Evolutionary conservation across 805 yeast species (phyloP).

Genomic region (Wickerhamomyces queroliae): DNA sequence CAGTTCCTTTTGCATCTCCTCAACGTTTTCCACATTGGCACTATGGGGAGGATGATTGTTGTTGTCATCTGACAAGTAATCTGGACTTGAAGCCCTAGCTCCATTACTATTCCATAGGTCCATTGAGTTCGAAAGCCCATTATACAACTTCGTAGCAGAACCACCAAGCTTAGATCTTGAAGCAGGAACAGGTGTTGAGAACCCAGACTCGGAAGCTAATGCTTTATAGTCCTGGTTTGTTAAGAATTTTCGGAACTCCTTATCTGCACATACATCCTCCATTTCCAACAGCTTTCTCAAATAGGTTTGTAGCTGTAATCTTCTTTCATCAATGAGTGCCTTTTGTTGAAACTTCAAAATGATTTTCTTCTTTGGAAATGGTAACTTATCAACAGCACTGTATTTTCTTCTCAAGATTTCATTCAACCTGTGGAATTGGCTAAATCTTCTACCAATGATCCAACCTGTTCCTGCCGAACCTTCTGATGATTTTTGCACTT

Average conservation of each 20-base stretch:
- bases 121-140: slow-evolving; percentile 13
- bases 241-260: slow-evolving; percentile 67
- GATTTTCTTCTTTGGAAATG: slow-evolving; percentile 46
- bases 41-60: slow-evolving; percentile 3
- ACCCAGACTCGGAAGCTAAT: background rate
- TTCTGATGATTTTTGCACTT: slow-evolving; percentile 52
- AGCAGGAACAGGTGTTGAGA: slow-evolving; percentile 3
- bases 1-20: slow-evolving; percentile 51
- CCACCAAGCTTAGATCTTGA: slow-evolving; percentile 10
- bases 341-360: slow-evolving; percentile 68
- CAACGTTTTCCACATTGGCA: slow-evolving; percentile 20
- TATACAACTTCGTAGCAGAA: slow-evolving; percentile 16
- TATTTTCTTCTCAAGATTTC: slow-evolving; percentile 52
- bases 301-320: slow-evolving; percentile 55
- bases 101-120: slow-evolving; percentile 8
- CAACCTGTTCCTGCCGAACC: slow-evolving; percentile 61
- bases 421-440: slow-evolving; percentile 73
- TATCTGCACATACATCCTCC: slow-evolving; percentile 69
- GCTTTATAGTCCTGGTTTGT: slow-evolving; percentile 33
- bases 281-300: slow-evolving; percentile 49
- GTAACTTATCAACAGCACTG: slow-evolving; percentile 50
- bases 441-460: slow-evolving; percentile 87
- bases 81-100: slow-evolving; percentile 12
- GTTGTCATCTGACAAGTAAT: background rate
- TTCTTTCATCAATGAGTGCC: slow-evolving; percentile 59